Evolutionary conservation across 768 basidiomycete species (phyloP).

Genomic region (Hysterangium stoloniferum): DNA sequence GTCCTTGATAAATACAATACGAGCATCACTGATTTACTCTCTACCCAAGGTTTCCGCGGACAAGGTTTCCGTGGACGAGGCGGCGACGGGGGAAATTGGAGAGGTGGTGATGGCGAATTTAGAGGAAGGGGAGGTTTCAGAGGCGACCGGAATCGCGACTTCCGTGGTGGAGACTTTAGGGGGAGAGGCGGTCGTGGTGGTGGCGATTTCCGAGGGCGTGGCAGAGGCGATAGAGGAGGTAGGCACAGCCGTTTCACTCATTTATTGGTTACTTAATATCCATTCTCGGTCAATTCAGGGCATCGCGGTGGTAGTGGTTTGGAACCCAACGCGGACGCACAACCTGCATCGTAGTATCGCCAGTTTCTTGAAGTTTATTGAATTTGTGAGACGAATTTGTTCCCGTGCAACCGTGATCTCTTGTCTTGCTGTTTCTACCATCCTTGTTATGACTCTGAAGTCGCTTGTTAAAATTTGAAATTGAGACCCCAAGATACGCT

Average conservation of each 20-base stretch:
- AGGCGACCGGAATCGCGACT: slow-evolving; percentile 33
- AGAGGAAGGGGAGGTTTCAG: slow-evolving; percentile 7
- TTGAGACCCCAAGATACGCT: too few relatives aligned
- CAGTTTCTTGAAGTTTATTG: too few relatives aligned
- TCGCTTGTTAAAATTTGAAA: too few relatives aligned
- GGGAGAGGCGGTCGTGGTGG: slow-evolving; percentile 39
- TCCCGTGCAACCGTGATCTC: too few relatives aligned
- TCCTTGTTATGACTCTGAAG: too few relatives aligned
- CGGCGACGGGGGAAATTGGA: slow-evolving; percentile 23
- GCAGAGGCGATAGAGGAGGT: slow-evolving; percentile 29
- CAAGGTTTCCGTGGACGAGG: slow-evolving; percentile 33
- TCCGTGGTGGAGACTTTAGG: slow-evolving; percentile 35
- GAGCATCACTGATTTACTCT: slow-evolving; percentile 24
- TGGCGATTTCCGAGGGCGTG: slow-evolving; percentile 35
- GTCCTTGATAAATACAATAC: slow-evolving; percentile 18
- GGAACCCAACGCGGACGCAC: too few relatives aligned
- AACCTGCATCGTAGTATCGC: too few relatives aligned
- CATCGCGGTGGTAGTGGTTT: slow-evolving; percentile 9
- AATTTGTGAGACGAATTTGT: too few relatives aligned
- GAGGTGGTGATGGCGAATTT: slow-evolving; percentile 19
- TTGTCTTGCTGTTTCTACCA: too few relatives aligned
- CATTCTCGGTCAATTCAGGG: too few relatives aligned
- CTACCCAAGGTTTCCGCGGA: too few relatives aligned
- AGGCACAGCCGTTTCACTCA: neutral
- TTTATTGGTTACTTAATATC: neutral